Evolutionary conservation across 164 flowering plant species (phyloP).

Genomic region (Vitis vinifera): DNA sequence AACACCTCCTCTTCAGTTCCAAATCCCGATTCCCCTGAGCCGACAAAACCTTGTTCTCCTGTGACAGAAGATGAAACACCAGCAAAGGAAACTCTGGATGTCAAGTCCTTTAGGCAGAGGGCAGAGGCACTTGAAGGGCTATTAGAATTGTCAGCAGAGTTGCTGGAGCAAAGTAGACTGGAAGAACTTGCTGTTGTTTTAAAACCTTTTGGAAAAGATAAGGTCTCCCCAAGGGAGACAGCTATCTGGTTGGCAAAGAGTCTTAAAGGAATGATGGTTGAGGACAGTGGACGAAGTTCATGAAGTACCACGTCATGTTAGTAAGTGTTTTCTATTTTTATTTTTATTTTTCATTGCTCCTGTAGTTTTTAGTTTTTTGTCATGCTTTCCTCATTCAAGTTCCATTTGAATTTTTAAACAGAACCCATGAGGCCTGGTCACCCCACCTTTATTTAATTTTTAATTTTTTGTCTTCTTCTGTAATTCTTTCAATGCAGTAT

Average conservation of each 20-base stretch:
- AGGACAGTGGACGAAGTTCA: constrained; percentile 56
- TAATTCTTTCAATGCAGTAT: constrained; percentile 28
- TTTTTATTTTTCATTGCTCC: not conserved
- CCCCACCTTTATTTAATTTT: not conserved
- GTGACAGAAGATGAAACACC: constrained; percentile 48
- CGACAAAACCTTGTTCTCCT: constrained; percentile 30
- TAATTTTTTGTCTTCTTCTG: constrained; percentile 4
- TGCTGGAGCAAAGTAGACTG: constrained; percentile 76
- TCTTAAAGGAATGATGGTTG: constrained; percentile 95
- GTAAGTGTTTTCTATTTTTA: constrained; percentile 19
- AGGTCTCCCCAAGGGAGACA: constrained; percentile 96
- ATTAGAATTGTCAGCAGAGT: constrained; percentile 89
- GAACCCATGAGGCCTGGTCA: constrained; percentile 1
- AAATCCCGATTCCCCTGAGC: constrained; percentile 33
- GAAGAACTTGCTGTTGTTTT: constrained; percentile 87
- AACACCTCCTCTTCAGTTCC: constrained; percentile 18
- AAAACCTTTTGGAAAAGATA: constrained; percentile 93
- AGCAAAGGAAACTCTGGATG: constrained; percentile 75
- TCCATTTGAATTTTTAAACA: constrained; percentile 8
- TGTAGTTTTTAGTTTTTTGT: constrained; percentile 5
- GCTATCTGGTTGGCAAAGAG: constrained; percentile 99
- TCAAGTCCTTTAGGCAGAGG: constrained; percentile 90
- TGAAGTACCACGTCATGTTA: constrained; percentile 19
- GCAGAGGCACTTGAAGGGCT: constrained; percentile 97
- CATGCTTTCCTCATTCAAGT: constrained; percentile 9